Evolutionary conservation across 768 basidiomycete species (phyloP).

Genomic region (Gelatoporia subvermispora): DNA sequence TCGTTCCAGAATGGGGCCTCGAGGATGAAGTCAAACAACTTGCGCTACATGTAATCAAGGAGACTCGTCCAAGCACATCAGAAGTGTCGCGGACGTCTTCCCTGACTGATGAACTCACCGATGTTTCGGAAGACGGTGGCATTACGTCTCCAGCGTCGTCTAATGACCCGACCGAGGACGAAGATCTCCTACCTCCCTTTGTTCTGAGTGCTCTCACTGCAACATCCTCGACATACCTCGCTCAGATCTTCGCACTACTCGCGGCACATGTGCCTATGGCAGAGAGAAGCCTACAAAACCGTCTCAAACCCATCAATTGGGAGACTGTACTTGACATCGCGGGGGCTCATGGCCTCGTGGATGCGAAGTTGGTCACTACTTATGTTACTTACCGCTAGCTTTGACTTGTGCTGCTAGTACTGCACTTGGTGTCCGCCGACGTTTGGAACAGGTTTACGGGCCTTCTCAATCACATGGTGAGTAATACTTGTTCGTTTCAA

Average conservation of each 20-base stretch:
- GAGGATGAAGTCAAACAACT: slow-evolving; percentile 62
- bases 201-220: slow-evolving; percentile 35
- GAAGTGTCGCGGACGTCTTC: background rate
- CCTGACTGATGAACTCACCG: slow-evolving; percentile 13
- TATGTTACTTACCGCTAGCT: background rate
- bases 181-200: slow-evolving; percentile 27
- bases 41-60: slow-evolving; percentile 32
- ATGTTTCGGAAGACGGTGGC: background rate
- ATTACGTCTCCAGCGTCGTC: background rate
- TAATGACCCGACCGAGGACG: slow-evolving; percentile 16
- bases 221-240: slow-evolving; percentile 41
- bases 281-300: slow-evolving; percentile 58
- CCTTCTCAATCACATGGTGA: slow-evolving; percentile 5
- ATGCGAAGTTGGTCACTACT: slow-evolving; percentile 16
- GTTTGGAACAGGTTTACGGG: slow-evolving; percentile 11
- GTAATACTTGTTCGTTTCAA: background rate
- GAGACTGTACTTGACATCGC: slow-evolving; percentile 53
- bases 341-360: slow-evolving; percentile 34
- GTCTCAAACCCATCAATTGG: slow-evolving; percentile 61
- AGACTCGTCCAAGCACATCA: slow-evolving; percentile 8
- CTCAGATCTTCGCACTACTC: slow-evolving; percentile 48
- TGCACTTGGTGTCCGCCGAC: slow-evolving; percentile 6
- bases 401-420: slow-evolving; percentile 1
- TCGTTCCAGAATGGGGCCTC: slow-evolving; percentile 64
- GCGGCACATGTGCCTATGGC: slow-evolving; percentile 52